Base-by-base conservation (phyloP, 371 early-diverging fungal species). In the Coemansia sp. region DNA sequence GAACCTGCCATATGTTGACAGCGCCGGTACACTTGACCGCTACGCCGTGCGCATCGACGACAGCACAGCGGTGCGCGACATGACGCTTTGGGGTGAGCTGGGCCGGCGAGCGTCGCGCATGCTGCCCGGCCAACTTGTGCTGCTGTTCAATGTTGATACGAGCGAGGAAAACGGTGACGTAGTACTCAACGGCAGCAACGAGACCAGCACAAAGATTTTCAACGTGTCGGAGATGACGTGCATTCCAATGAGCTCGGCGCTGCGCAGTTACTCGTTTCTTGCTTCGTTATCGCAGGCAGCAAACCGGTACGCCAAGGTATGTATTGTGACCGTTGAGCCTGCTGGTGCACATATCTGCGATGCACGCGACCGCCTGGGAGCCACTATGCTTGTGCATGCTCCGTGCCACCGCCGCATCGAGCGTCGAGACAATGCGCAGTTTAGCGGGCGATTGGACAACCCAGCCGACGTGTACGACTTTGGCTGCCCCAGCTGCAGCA, bases 111-210 rank as follows among this genome's bases (percentile, higher is more conserved):
- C 63, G 3, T 40, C 69, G 3, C 44, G 55, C 14, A 61, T 71
- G 53, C 64, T 59, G n/a, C 72, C 77, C 5, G 77, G 77, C 8
- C 77, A 75, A 44, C 58, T 67, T 12, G 62, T 74, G 14, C 59
- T 75, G 52, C 33, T 65, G 64, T 37, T 57, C 52, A 39, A 14
- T 14, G 25, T 71, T 20, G 72, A 75, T 9, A 64, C 71, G 3
- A 33, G 55, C 28, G 63, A 61, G 11, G 72, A 67, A 30, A 40
- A 67, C 12, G 68, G 72, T 26, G 62, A 52, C 9, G 68, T 75
- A 25, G 42, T 71, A 8, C 65, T 75, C 30, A 75, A 61, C 18
- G 72, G 72, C 52, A 64, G 77, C 54, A 16, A 11, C n/a, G 77
- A 67, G 5, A 58, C 65, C 9, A 21, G 33, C 25, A 39, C 72